A percentile compares a stretch with the other conserved stretches of the same genome.
Conservation (phyloP, 805 yeast genomes). For the Teunomyces kruisii region DNA sequence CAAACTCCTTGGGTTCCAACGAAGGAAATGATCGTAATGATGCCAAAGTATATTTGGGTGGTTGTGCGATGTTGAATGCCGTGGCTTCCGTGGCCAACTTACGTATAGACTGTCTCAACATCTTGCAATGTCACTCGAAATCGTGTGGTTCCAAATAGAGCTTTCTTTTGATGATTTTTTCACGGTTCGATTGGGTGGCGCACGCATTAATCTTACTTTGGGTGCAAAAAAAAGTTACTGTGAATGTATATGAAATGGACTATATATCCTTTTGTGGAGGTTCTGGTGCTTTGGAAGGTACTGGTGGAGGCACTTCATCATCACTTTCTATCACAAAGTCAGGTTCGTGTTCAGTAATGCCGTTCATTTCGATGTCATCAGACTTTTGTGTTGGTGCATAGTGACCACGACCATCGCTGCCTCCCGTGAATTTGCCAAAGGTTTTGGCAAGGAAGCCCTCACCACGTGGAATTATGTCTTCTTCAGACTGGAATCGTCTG, state of each 20-base stretch:
- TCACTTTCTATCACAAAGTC: constrained; percentile 52
- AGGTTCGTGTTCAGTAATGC: background rate
- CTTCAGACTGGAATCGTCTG: constrained; percentile 29
- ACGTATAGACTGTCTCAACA: constrained; percentile 30
- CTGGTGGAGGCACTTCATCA: constrained; percentile 31
- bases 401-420: constrained; percentile 20
- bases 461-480: constrained; percentile 17
- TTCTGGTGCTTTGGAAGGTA: constrained; percentile 3
- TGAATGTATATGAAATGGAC: background rate
- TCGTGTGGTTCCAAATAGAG: background rate
- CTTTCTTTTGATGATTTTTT: background rate
- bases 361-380: constrained; percentile 26
- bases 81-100: constrained; percentile 27
- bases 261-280: background rate
- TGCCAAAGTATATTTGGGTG: constrained; percentile 74
- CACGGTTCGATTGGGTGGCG: background rate
- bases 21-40: constrained; percentile 85
- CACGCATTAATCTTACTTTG: background rate
- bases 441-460: constrained; percentile 40
- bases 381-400: constrained; percentile 23
- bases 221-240: background rate
- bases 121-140: constrained; percentile 8
- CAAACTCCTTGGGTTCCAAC: constrained; percentile 74
- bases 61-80: constrained; percentile 32
- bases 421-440: constrained; percentile 30